Evolutionary conservation across 1,139 yeast species (phyloP), one percentile per base, ranked within the genome.

Genomic region (Groenewaldozyma auringiensis): DNA sequence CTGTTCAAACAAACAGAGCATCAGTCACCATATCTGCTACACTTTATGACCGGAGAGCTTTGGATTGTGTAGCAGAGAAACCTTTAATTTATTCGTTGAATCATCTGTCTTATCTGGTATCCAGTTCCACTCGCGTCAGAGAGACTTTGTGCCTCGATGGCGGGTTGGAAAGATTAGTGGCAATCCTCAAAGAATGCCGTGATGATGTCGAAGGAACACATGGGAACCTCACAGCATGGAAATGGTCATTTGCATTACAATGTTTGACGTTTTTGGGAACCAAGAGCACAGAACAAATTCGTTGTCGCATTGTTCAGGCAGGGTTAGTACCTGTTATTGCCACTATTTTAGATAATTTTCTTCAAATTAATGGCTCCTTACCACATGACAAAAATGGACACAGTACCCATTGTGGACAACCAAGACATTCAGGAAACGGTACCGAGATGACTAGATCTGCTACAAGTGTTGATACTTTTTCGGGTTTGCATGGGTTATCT

Each of bases 241-340:
- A 89, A 66, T 92, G 98, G 98, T 86, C 95, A 4, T 69, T 92
- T 49, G 87, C 96, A 0, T 81, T 92, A 60, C 97, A 92, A 66
- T 88, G 96, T 60, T 68, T 92, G 50, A 95, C 89, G 1, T 74
- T 88, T 50, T 78, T 92, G 22, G 96, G 96, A 14, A 89, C 96
- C 1, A 73, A 97, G 55, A 98, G 98, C 27, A 80, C 94, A 1
- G 96, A 89, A 63, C 71, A 72, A 47, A 85, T 88, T 43, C 72
- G 98, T 42, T 81, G 83, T 55, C 79, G 92, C 55, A 86, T 92
- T 4, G 96, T 88, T 4, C 81, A 83, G 53, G 95, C 96, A 1
- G 97, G 96, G 2, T 80, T 89, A 49, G 74, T 92, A 35, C 96
- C 96, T 2, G 79, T 92, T 6, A 77, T 92, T 45, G 94, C 96